Base-by-base conservation (phyloP, 177 flowering plant genomes). In the Vitis hybrid region DNA sequence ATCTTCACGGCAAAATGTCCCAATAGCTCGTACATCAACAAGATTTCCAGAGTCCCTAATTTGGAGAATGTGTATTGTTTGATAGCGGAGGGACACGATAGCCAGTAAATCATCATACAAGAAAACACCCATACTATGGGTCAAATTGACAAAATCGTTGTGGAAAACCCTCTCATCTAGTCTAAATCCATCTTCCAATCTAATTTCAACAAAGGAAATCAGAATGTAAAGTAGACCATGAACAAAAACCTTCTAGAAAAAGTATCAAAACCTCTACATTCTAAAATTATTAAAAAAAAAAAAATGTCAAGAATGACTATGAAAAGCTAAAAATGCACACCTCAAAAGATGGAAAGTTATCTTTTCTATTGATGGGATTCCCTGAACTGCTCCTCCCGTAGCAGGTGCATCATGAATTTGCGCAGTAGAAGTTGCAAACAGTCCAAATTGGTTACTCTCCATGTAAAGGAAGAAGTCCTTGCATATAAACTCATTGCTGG, bases 31-130 rank as follows among this genome's bases (percentile, higher is more conserved):
- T 45, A 93, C 89, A 82, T 89, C 84, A 74, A 93, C 98, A 72
- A 92, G 89, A 77, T 85, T 78, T 4, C 99, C 98, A 23, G 92
- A 88, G 52, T 92, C 99, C 73, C 95, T 86, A 57, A 96, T 87
- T 81, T 96, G 99, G 34, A 96, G 89, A 73, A 96, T 83, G 79
- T 96, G 95, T 72, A 96, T 87, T 3, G 78, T 85, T 80, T 96
- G 99, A 82, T 82, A 92, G 40, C 99, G 97, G 62, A 96, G 89
- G 18, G 98, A 92, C 67, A 94, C 86, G 70, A 96, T 87, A 62
- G 98, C 91, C 81, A 96, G 67, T 64, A 96, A 78, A 86, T 96
- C 97, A 80, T 93, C 99, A 76, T 93, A 96, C 83, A 96, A 79
- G 81, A 87, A 96, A 59, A 90, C 99, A 61, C 99, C 97, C 86